A percentile compares a stretch with the other conserved stretches of the same genome.
These are phyloP conservation scores for Spathaspora boniae DNA, from an alignment of 805 yeast genomes.

Conservation along the genomic window DNA sequence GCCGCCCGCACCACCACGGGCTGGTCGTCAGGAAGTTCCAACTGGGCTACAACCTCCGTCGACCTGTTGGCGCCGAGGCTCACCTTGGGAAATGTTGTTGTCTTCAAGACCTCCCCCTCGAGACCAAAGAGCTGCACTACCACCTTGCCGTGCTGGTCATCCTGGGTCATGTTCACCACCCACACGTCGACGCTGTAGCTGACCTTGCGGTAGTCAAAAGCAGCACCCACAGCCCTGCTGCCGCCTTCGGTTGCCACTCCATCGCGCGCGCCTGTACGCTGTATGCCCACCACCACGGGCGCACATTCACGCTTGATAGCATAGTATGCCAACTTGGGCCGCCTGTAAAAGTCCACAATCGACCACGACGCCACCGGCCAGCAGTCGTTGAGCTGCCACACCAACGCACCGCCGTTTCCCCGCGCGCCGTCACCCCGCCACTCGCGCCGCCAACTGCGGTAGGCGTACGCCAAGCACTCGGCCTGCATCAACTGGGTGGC, in stretches of 20 bases:
- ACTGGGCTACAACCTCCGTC: slow-evolving; percentile 23
- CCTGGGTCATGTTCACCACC: slow-evolving; percentile 34
- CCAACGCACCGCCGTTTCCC: slow-evolving; percentile 44
- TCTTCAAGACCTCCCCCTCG: slow-evolving; percentile 24
- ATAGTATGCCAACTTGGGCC: slow-evolving; percentile 47
- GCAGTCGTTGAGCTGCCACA: slow-evolving; percentile 55
- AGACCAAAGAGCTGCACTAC: too few relatives aligned
- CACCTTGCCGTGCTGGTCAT: too few relatives aligned
- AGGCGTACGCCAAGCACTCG: slow-evolving; percentile 47
- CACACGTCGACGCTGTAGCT: slow-evolving; percentile 34
- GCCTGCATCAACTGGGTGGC: slow-evolving; percentile 52
- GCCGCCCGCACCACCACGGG: slow-evolving; percentile 17
- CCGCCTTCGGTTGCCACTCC: slow-evolving; percentile 4
- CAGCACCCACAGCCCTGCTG: slow-evolving; percentile 8
- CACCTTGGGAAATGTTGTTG: slow-evolving; percentile 11
- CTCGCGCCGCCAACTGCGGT: slow-evolving; percentile 43
- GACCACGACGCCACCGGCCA: slow-evolving; percentile 56
- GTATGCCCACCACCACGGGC: slow-evolving; percentile 32
- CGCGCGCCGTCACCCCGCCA: slow-evolving; percentile 39
- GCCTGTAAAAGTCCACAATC: slow-evolving; percentile 36
- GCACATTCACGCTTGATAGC: slow-evolving; percentile 42
- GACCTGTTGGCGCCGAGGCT: slow-evolving; percentile 23
- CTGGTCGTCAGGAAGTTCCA: slow-evolving; percentile 12
- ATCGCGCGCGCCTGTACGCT: slow-evolving; percentile 17
- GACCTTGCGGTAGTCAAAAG: slow-evolving; percentile 19